phyloP scores from a whole-genome alignment of 495 filamentous ascomycete genomes.

The Penicillium crystallinum region DNA sequence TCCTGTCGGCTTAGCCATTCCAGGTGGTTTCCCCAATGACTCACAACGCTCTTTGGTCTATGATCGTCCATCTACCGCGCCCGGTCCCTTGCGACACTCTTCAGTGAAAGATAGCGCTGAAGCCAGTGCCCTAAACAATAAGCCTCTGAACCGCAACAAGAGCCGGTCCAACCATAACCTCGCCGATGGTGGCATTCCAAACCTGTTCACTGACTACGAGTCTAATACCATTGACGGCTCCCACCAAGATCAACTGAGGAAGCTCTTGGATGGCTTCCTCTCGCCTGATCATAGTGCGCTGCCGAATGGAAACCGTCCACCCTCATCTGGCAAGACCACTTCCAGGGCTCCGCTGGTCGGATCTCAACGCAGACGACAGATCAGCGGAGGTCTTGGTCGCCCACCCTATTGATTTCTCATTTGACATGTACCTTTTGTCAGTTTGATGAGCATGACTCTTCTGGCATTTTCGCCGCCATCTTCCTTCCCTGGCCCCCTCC shows the following conservation, averaged over 20 bases:
- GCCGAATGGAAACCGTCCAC: slow-evolving; percentile 17
- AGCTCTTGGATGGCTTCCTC: slow-evolving; percentile 37
- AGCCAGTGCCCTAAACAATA: slow-evolving; percentile 11
- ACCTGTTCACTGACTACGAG: slow-evolving; percentile 8
- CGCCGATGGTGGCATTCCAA: slow-evolving; percentile 15
- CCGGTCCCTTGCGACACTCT: slow-evolving; percentile 22
- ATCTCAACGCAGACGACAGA: slow-evolving; percentile 20
- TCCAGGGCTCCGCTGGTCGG: slow-evolving; percentile 15
- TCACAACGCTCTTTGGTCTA: slow-evolving; percentile 31
- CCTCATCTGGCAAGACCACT: slow-evolving; percentile 4
- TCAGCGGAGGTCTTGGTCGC: slow-evolving; percentile 35
- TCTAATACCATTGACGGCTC: slow-evolving; percentile 11
- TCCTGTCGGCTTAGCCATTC: slow-evolving; percentile 33
- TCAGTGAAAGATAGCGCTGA: slow-evolving; percentile 21
- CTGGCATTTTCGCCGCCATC: slow-evolving; percentile 2
- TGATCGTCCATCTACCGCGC: slow-evolving; percentile 38
- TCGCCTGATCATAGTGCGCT: slow-evolving; percentile 16
- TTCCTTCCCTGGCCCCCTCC: slow-evolving; percentile 6
- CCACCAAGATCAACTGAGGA: slow-evolving; percentile 32
- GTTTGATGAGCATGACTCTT: not conserved
- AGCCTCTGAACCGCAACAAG: slow-evolving; percentile 32
- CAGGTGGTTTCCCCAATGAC: slow-evolving; percentile 34
- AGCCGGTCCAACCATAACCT: slow-evolving; percentile 37
- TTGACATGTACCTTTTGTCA: slow-evolving; percentile 12
- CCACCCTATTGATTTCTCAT: slow-evolving; percentile 37